Percentiles rank a stretch among this genome's conserved stretches.
phyloP scores from a whole-genome alignment of 1,284 basidiomycete species.

The Pterulicium gracile region DNA sequence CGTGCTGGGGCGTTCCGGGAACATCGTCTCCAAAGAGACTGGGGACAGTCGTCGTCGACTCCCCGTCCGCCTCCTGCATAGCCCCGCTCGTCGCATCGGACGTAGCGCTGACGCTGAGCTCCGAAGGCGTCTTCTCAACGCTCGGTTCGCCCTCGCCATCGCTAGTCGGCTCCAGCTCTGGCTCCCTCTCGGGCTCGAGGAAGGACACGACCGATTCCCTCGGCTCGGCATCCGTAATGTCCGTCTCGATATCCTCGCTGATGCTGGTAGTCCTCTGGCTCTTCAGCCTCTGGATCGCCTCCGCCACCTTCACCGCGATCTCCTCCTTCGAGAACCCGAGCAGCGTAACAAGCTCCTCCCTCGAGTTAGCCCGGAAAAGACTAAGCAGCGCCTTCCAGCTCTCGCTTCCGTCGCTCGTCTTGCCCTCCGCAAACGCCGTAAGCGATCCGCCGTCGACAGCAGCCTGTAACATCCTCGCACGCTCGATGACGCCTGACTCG shows the following conservation, averaged over 20 bases:
- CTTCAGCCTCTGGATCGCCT: constrained; percentile 72
- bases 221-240: constrained; percentile 29
- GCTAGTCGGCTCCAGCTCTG: constrained; percentile 26
- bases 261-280: neutral
- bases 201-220: constrained; percentile 72
- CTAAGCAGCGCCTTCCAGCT: constrained; percentile 87
- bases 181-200: constrained; percentile 51
- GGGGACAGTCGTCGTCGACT: constrained; percentile 72
- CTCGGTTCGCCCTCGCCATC: constrained; percentile 33
- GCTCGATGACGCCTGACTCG: constrained; percentile 68
- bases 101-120: constrained; percentile 50
- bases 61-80: constrained; percentile 54
- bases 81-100: constrained; percentile 51
- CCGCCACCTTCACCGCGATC: constrained; percentile 69
- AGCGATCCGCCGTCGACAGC: constrained; percentile 46
- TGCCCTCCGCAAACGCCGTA: constrained; percentile 29
- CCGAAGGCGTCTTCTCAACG: constrained; percentile 60
- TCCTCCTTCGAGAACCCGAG: constrained; percentile 92
- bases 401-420: constrained; percentile 55
- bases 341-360: constrained; percentile 84
- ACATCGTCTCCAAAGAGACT: constrained; percentile 84
- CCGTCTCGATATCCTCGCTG: constrained; percentile 28
- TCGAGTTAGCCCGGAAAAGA: constrained; percentile 81
- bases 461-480: constrained; percentile 62
- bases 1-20: constrained; percentile 48